Conservation (phyloP, 352 stramenopile genomes). For the Pythium pectinolyticum region DNA sequence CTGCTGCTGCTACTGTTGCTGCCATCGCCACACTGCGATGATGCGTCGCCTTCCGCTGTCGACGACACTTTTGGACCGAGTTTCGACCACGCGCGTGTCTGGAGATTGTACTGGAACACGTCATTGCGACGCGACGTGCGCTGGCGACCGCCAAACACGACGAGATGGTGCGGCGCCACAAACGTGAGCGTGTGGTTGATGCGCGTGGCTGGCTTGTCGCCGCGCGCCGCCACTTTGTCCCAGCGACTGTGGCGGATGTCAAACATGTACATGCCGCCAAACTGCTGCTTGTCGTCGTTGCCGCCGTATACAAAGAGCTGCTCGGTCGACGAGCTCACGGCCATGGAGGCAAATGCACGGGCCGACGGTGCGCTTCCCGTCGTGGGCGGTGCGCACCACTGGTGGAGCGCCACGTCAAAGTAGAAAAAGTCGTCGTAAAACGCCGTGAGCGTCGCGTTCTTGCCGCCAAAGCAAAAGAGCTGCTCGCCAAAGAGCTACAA, state of each 20-base stretch:
- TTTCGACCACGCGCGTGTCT: conserved; percentile 1
- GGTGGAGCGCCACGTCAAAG: conserved; percentile 58
- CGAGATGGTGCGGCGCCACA: conserved; percentile 39
- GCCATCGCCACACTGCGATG: no score
- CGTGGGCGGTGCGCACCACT: conserved; percentile 45
- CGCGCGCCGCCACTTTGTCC: conserved; percentile 45
- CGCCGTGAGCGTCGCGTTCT: conserved; percentile 40
- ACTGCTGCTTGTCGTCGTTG: conserved; percentile 52
- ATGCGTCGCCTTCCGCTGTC: neutral
- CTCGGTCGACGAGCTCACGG: conserved; percentile 40
- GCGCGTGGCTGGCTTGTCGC: conserved; percentile 48
- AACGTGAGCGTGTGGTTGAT: conserved; percentile 70
- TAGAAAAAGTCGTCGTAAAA: conserved; percentile 82
- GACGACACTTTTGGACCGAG: neutral
- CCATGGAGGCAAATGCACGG: conserved; percentile 52
- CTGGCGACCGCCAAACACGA: conserved; percentile 63
- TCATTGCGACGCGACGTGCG: conserved; percentile 52
- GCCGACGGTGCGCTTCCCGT: conserved; percentile 40
- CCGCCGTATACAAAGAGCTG: conserved; percentile 73
- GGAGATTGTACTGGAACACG: conserved; percentile 47
- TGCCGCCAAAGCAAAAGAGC: conserved; percentile 74
- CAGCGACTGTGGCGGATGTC: conserved; percentile 49
- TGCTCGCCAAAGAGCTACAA: conserved; percentile 50
- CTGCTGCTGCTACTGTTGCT: no score
- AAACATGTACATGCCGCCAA: conserved; percentile 60